These are phyloP conservation scores for Heteromeles arbutifolia DNA, from an alignment of 306 rosid species.

Conservation along the genomic window DNA sequence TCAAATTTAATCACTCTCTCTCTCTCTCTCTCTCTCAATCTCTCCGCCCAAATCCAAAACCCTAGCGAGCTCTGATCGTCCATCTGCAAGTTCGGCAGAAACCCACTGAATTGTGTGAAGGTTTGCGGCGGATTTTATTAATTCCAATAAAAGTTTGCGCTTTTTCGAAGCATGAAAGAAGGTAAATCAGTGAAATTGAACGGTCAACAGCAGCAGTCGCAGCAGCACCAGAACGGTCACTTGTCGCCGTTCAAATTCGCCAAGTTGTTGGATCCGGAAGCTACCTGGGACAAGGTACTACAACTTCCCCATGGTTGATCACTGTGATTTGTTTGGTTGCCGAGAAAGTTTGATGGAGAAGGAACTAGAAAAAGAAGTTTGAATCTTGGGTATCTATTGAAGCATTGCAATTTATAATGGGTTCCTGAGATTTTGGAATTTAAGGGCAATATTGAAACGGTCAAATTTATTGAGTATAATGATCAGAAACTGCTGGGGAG, in stretches of 20 bases:
- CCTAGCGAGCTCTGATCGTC: conserved; percentile 28
- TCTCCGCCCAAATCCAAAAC: conserved; percentile 27
- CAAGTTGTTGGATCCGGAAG: conserved; percentile 90
- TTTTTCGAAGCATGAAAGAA: conserved; percentile 64
- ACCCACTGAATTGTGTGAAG: conserved; percentile 5
- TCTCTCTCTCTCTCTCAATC: not conserved
- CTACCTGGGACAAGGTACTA: conserved; percentile 98
- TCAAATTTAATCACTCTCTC: not conserved
- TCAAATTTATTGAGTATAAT: not conserved
- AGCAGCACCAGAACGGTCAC: conserved; percentile 84
- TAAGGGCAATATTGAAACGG: not conserved
- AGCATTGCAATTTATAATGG: not conserved
- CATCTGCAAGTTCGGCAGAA: not conserved
- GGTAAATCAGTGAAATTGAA: conserved; percentile 60
- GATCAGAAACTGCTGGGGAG: conserved; percentile 1
- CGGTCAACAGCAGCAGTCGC: conserved; percentile 31
- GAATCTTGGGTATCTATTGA: not conserved
- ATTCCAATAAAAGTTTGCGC: not conserved
- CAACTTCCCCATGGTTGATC: not conserved
- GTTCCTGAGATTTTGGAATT: not conserved
- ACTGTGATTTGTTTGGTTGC: not conserved
- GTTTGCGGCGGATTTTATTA: not conserved
- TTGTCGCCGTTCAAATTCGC: conserved; percentile 83
- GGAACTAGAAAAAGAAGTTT: not conserved
- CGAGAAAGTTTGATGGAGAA: not conserved